phyloP scores from a whole-genome alignment of 345 rosid genomes.

The Populus deltoides region DNA sequence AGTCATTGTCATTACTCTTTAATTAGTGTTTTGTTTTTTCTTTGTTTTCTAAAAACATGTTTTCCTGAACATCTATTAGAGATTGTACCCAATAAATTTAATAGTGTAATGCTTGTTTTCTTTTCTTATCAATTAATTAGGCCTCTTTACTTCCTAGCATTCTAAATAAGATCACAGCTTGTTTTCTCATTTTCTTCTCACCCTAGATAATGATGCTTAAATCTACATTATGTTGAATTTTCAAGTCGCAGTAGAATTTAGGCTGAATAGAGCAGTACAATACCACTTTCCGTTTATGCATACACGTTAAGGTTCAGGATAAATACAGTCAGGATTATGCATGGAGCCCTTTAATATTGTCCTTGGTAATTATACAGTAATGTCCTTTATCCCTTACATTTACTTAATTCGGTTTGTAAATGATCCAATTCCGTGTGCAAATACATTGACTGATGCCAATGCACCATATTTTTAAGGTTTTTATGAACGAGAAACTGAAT shows the following conservation, averaged over 20 bases:
- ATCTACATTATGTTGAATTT: too few relatives aligned
- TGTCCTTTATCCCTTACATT: too few relatives aligned
- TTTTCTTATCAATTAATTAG: background rate
- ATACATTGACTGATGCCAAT: background rate
- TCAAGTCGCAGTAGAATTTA: too few relatives aligned
- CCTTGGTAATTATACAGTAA: too few relatives aligned
- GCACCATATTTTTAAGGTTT: background rate
- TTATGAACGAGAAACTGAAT: too few relatives aligned
- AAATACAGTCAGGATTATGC: too few relatives aligned
- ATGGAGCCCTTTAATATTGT: too few relatives aligned
- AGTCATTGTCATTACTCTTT: slow-evolving; percentile 3
- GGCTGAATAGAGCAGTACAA: too few relatives aligned
- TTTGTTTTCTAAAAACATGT: background rate
- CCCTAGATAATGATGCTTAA: too few relatives aligned
- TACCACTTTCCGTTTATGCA: too few relatives aligned
- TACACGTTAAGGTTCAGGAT: too few relatives aligned
- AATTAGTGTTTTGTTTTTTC: background rate
- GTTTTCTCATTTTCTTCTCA: too few relatives aligned
- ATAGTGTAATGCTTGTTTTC: background rate
- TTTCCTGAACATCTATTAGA: background rate
- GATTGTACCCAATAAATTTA: background rate
- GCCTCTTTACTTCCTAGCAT: background rate
- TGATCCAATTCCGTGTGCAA: background rate
- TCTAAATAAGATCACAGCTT: background rate
- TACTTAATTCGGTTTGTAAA: background rate